These are phyloP conservation scores for Paramecium bursaria DNA, from an alignment of 73 alveolate species.

Conservation along the genomic window DNA sequence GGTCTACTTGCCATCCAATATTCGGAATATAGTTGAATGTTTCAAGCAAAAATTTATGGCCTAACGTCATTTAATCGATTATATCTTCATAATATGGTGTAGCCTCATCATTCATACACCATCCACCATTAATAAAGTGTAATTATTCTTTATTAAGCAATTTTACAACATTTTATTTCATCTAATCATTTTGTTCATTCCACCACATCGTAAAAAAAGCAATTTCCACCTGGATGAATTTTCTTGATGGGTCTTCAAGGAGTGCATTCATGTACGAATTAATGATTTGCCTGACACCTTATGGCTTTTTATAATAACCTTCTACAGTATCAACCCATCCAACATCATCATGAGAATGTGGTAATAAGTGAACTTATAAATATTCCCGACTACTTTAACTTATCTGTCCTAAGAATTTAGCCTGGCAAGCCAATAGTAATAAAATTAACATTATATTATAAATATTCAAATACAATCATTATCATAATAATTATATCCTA, in stretches of 20 bases:
- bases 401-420: conserved; percentile 35
- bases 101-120: conserved; percentile 96
- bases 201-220: conserved; percentile 91
- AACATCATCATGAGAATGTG: conserved; percentile 97
- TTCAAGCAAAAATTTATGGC: conserved; percentile 87
- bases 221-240: conserved; percentile 90
- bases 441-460: no score
- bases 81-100: conserved; percentile 86
- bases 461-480: no score
- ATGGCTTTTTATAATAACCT: conserved; percentile 73
- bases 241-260: conserved; percentile 73
- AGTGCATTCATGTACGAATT: conserved; percentile 71
- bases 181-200: conserved; percentile 75
- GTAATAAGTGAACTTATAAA: conserved; percentile 79
- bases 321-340: conserved; percentile 95
- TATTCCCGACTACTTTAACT: conserved; percentile 1
- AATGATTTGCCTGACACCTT: conserved; percentile 71
- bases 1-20: conserved; percentile 97
- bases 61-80: conserved; percentile 85
- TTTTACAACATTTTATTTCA: conserved; percentile 77
- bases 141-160: conserved; percentile 84
- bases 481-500: no score
- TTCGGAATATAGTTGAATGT: conserved; percentile 86
- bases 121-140: conserved; percentile 90
- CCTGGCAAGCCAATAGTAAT: no score